Evolutionary conservation across 306 rosid species (phyloP).

Genomic region (Acacia acuminata): DNA sequence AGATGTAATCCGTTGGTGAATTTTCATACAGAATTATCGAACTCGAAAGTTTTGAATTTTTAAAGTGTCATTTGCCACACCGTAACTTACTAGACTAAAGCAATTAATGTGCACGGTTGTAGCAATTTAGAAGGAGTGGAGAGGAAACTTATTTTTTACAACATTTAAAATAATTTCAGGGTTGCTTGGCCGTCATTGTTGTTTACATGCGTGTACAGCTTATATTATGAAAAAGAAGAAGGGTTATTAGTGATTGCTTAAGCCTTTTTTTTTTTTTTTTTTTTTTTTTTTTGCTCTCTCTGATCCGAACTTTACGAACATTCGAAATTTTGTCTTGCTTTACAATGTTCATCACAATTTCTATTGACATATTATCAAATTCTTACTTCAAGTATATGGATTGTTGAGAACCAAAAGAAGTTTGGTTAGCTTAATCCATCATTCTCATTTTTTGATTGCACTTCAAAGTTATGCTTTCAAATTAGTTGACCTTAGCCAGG

Average conservation of each 20-base stretch:
- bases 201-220: background rate
- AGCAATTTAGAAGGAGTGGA: constrained; percentile 42
- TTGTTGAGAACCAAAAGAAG: background rate
- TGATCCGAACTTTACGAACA: background rate
- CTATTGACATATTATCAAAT: background rate
- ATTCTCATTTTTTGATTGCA: background rate
- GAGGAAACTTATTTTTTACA: constrained; percentile 33
- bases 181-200: constrained; percentile 22
- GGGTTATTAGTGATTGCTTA: background rate
- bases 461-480: background rate
- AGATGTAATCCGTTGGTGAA: constrained; percentile 60
- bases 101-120: constrained; percentile 18
- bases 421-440: background rate
- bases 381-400: background rate
- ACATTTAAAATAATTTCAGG: constrained; percentile 67
- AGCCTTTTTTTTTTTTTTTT: background rate
- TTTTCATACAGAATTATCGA: constrained; percentile 1
- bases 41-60: background rate
- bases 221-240: background rate
- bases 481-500: background rate
- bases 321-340: background rate
- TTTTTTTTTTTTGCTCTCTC: too few relatives aligned
- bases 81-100: background rate
- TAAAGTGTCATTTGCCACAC: background rate
- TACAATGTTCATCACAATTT: background rate